Percentiles rank a stretch among this genome's conserved stretches.
phyloP scores from a whole-genome alignment of 208 protist species.

The Leishmania mexicana region DNA sequence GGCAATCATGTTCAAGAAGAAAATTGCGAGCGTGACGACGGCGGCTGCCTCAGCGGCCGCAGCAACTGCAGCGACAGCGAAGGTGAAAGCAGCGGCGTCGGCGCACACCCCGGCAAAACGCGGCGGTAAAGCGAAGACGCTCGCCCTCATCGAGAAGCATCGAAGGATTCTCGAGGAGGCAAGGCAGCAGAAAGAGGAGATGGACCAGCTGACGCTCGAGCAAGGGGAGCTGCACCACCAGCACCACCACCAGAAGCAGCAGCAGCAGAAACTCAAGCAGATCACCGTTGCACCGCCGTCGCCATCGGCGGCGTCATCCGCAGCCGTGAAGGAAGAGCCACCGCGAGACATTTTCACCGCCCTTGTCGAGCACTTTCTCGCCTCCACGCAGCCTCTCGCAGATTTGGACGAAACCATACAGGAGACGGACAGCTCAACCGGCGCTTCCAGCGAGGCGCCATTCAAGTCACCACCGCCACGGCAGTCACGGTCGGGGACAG shows the following conservation, averaged over 20 bases:
- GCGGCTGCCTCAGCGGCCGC: constrained; percentile 4
- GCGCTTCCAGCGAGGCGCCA: background rate
- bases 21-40: constrained; percentile 11
- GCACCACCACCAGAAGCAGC: constrained; percentile 4
- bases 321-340: background rate
- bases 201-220: constrained; percentile 30
- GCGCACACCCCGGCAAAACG: background rate
- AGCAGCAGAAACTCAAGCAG: background rate
- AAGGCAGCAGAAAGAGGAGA: constrained; percentile 24
- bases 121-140: constrained; percentile 14
- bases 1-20: constrained; percentile 54
- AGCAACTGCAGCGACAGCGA: background rate
- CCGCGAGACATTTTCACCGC: constrained; percentile 28
- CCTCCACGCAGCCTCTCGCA: constrained; percentile 49
- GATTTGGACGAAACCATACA: constrained; percentile 73
- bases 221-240: constrained; percentile 5
- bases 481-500: background rate
- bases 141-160: constrained; percentile 36
- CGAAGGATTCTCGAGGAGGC: constrained; percentile 35
- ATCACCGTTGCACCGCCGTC: background rate
- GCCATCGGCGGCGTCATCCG: background rate
- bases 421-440: background rate
- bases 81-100: constrained; percentile 3
- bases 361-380: constrained; percentile 36
- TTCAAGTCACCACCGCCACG: background rate